A percentile compares a stretch with the other conserved stretches of the same genome.
Evolutionary conservation across 345 rosid species (phyloP).

Genomic region (Salix arbutifolia): DNA sequence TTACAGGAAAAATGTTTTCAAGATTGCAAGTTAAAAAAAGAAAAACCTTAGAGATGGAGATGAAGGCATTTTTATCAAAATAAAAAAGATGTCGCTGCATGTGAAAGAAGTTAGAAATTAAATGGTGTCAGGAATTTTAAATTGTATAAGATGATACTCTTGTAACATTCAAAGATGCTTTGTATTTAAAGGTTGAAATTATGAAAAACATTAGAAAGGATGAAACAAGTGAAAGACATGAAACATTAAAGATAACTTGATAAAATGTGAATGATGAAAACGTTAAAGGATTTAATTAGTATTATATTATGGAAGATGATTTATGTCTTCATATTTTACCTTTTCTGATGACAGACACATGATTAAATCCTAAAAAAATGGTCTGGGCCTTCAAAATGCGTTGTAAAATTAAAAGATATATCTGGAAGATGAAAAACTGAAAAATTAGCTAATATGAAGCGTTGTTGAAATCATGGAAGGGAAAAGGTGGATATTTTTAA

Average conservation of each 20-base stretch:
- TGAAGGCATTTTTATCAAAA: background rate
- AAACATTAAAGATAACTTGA: background rate
- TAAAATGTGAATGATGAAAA: background rate
- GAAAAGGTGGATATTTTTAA: no score
- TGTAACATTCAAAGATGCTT: background rate
- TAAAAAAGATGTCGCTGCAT: no score
- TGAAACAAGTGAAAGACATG: background rate
- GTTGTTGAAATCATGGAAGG: no score
- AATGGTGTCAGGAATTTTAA: no score
- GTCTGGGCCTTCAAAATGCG: background rate
- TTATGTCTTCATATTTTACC: background rate
- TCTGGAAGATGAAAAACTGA: background rate
- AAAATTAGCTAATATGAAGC: background rate
- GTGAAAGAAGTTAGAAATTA: no score
- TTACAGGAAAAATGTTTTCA: background rate
- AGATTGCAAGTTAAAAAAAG: background rate
- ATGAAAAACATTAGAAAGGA: background rate
- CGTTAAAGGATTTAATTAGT: no score
- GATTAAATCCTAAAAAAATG: background rate
- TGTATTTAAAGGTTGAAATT: no score
- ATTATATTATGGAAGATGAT: background rate
- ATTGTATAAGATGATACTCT: no score
- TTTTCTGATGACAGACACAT: background rate
- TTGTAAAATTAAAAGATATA: no score
- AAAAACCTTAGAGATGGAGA: background rate